Conservation (phyloP, 2,329 filamentous ascomycete species). For the Penicillium sclerotiorum region DNA sequence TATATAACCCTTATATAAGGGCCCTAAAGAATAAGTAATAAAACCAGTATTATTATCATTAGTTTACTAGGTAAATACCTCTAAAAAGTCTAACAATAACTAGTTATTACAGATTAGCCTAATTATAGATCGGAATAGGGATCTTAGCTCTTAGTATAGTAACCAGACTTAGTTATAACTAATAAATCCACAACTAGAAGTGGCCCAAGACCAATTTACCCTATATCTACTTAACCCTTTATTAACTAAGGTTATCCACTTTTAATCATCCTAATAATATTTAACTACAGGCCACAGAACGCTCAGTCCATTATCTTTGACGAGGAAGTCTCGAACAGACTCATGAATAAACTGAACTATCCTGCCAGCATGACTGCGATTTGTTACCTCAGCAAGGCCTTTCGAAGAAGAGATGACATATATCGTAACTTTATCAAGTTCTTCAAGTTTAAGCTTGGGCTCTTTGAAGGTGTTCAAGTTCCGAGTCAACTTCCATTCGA, state of each 20-base stretch:
- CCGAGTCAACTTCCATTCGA: too few relatives aligned
- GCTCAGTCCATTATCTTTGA: slow-evolving; percentile 35
- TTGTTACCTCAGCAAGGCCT: slow-evolving; percentile 35
- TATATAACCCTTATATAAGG: slow-evolving; percentile 5
- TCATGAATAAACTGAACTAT: slow-evolving; percentile 42
- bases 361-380: slow-evolving; percentile 14
- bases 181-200: slow-evolving; percentile 37
- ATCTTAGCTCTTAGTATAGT: slow-evolving; percentile 34
- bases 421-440: not conserved
- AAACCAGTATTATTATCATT: slow-evolving; percentile 12
- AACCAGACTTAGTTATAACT: slow-evolving; percentile 29
- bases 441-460: too few relatives aligned
- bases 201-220: slow-evolving; percentile 32
- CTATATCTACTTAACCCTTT: slow-evolving; percentile 35
- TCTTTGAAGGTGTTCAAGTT: too few relatives aligned
- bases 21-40: slow-evolving; percentile 8
- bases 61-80: slow-evolving; percentile 24
- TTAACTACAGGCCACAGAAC: too few relatives aligned
- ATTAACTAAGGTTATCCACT: slow-evolving; percentile 33
- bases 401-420: slow-evolving; percentile 32
- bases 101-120: slow-evolving; percentile 37
- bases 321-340: slow-evolving; percentile 37
- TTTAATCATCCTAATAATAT: slow-evolving; percentile 12
- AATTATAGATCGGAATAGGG: slow-evolving; percentile 43
- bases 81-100: slow-evolving; percentile 36